Base-by-base conservation (phyloP, 1,284 basidiomycete species). In the Phenoliferia sp. region DNA sequence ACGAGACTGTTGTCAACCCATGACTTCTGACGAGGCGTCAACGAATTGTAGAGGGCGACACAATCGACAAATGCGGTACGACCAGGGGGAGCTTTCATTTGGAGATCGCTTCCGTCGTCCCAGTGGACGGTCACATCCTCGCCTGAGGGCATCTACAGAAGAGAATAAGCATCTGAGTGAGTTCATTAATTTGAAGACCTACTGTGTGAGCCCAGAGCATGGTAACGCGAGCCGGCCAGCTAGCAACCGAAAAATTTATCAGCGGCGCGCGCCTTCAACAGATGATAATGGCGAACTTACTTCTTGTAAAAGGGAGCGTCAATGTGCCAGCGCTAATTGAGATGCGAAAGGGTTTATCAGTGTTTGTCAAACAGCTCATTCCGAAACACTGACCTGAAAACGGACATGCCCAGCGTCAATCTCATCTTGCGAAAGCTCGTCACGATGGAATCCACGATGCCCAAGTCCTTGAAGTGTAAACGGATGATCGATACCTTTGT, bases 1-100 rank as follows among this genome's bases (percentile, higher is more conserved):
- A 56, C 33, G 28, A 56, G 29, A n/a, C 54, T 56, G 59, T 65
- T 36, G 50, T 65, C 63, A n/a, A 61, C 63, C 58, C 58, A 65
- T 2, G 19, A 7, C 29, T 39, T 54, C 16, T 60, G 50, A 48
- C 56, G 50, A 22, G 58, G 19, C 9, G 63, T 32, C 35, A 65
- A 52, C 28, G 58, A 32, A 28, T 26, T 34, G 59, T 65, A 65
- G 16, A 65, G 15, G 1, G 33, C 34, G n/a, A 29, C 33, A 28
- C 50, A 54, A 52, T 61, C 48, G 50, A 65, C 33, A 36, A 65
- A 65, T 5, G 50, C 63, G 29, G 63, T 65, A 16, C 17, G 2
- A 29, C 63, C 63, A 1, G 59, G 58, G 12, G 17, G 50, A n/a
- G 16, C 10, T 32, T 61, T 61, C 28, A 39, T 39, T 19, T 7